These are phyloP conservation scores for Pulveroboletus sp. DNA, from an alignment of 768 basidiomycete genomes.

Conservation along the genomic window DNA sequence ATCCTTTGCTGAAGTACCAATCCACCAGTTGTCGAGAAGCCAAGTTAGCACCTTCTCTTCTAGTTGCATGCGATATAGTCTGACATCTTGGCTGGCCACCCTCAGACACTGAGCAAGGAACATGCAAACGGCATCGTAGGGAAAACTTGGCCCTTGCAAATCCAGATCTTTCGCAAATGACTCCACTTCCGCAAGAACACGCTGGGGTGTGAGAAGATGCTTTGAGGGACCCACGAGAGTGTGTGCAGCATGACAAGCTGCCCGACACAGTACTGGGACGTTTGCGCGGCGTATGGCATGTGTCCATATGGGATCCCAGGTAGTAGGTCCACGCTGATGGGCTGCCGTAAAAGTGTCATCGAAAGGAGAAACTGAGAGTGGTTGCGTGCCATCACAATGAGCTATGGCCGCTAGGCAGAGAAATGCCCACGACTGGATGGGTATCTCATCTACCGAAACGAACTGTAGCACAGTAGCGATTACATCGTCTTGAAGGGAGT, in stretches of 20 bases:
- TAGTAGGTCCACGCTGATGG: conserved; percentile 21
- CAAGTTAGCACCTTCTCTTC: conserved; percentile 83
- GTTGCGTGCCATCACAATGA: conserved; percentile 36
- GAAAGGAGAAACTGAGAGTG: conserved; percentile 1
- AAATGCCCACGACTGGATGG: conserved; percentile 81
- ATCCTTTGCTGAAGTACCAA: conserved; percentile 37
- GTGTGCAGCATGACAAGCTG: conserved; percentile 70
- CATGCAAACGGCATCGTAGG: conserved; percentile 85
- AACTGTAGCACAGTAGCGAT: conserved; percentile 52
- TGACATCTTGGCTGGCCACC: conserved; percentile 74
- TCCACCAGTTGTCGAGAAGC: conserved; percentile 69
- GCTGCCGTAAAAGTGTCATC: neutral
- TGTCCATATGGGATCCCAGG: conserved; percentile 83
- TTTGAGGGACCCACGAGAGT: conserved; percentile 44
- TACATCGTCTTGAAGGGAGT: conserved; percentile 52
- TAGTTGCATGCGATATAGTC: conserved; percentile 78
- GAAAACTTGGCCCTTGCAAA: conserved; percentile 83
- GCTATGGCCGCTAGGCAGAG: conserved; percentile 74
- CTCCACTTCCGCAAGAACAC: conserved; percentile 70
- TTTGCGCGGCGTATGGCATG: conserved; percentile 73
- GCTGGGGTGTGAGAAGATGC: conserved; percentile 47
- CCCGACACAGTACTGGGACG: conserved; percentile 64
- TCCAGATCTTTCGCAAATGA: conserved; percentile 76
- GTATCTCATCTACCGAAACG: conserved; percentile 57
- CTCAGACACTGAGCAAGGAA: conserved; percentile 69